These are phyloP conservation scores for Oryza australiensis DNA, from an alignment of 176 grass and related monocot species.

Conservation along the genomic window DNA sequence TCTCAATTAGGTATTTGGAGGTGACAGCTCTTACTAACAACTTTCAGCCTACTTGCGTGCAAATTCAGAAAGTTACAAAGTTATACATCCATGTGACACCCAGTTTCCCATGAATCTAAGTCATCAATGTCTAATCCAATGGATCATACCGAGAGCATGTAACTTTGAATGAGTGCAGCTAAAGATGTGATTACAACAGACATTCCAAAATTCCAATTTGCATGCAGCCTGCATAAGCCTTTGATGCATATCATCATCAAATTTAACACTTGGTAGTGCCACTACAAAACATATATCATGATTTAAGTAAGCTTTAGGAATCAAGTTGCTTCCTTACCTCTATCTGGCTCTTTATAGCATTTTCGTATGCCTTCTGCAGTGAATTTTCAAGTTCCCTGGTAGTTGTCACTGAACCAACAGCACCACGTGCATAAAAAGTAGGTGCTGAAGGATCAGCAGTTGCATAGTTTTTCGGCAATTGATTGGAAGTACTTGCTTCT, in stretches of 20 bases:
- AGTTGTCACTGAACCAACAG: conserved; percentile 17
- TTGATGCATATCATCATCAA: conserved; percentile 13
- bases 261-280: background rate
- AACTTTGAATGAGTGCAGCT: background rate
- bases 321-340: conserved; percentile 44
- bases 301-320: conserved; percentile 13
- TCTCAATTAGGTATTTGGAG: background rate
- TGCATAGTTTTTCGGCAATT: conserved; percentile 19
- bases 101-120: background rate
- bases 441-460: conserved; percentile 2
- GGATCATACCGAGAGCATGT: background rate
- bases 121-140: background rate
- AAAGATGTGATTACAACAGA: background rate
- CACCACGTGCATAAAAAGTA: conserved; percentile 28
- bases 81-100: background rate
- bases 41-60: background rate
- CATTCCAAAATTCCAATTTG: background rate
- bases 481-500: conserved; percentile 54
- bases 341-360: conserved; percentile 54
- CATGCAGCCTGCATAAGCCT: background rate
- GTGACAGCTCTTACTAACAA: background rate
- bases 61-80: conserved; percentile 15
- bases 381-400: conserved; percentile 35
- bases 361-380: conserved; percentile 49
- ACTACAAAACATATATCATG: background rate